phyloP scores from a whole-genome alignment of 768 basidiomycete species.

The Rhizopogon vinicolor region DNA sequence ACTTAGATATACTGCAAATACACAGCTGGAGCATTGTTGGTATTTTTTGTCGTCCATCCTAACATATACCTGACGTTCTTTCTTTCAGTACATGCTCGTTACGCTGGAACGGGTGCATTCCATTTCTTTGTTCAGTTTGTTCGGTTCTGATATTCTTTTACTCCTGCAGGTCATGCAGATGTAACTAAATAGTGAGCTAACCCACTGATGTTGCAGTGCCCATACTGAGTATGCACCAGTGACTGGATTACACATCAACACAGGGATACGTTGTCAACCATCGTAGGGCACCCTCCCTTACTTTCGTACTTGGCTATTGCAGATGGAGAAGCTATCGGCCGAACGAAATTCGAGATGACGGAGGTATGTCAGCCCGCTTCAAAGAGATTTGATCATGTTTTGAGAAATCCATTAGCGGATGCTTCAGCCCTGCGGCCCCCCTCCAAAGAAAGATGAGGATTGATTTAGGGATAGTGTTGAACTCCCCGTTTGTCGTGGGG shows the following conservation, averaged over 20 bases:
- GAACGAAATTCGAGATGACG: constrained; percentile 90
- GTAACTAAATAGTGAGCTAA: constrained; percentile 85
- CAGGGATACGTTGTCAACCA: constrained; percentile 90
- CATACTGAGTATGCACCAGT: constrained; percentile 37
- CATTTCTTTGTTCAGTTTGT: not conserved
- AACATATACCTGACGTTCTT: constrained; percentile 10
- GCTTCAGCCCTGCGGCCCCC: constrained; percentile 93
- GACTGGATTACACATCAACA: constrained; percentile 99
- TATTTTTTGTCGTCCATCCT: constrained; percentile 10
- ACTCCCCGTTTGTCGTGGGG: not conserved
- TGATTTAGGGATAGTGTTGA: constrained; percentile 13
- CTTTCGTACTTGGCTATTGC: constrained; percentile 87
- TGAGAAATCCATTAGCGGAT: constrained; percentile 53
- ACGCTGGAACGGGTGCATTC: constrained; percentile 86
- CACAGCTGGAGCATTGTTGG: constrained; percentile 91
- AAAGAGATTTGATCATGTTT: constrained; percentile 17
- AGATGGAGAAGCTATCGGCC: constrained; percentile 88
- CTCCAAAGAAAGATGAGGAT: constrained; percentile 86
- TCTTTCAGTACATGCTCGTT: constrained; percentile 82
- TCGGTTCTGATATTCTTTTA: constrained; percentile 8
- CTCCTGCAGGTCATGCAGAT: constrained; percentile 80
- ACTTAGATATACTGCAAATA: constrained; percentile 92
- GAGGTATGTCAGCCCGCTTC: constrained; percentile 52
- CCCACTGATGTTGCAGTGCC: constrained; percentile 1
- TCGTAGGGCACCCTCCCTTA: constrained; percentile 86